Conservation (phyloP, 768 basidiomycete genomes). For the Pisolithus tinctorius region DNA sequence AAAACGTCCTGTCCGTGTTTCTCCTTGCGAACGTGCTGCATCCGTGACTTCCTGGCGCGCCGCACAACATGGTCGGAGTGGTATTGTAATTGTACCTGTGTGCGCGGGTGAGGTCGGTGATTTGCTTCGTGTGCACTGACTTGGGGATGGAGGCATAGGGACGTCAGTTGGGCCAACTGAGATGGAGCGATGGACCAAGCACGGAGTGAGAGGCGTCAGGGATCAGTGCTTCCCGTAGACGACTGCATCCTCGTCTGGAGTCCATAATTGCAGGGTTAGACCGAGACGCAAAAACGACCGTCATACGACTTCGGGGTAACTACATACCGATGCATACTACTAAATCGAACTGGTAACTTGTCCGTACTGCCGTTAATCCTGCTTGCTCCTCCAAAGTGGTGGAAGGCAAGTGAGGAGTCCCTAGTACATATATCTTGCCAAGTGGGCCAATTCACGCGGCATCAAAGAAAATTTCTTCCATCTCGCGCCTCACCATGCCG, state of each 20-base stretch:
- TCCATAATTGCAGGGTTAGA: constrained; percentile 17
- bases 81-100: constrained; percentile 44
- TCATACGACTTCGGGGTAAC: too few species aligned
- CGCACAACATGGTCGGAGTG: constrained; percentile 65
- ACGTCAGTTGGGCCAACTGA: constrained; percentile 4
- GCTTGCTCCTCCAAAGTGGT: too few species aligned
- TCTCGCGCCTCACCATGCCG: too few species aligned
- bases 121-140: constrained; percentile 10
- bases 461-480: too few species aligned
- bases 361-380: too few species aligned
- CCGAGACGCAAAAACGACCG: too few species aligned
- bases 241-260: constrained; percentile 38
- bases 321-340: too few species aligned
- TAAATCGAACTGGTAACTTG: too few species aligned
- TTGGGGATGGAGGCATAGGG: constrained; percentile 4
- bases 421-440: too few species aligned
- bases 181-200: constrained; percentile 45
- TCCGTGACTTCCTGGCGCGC: constrained; percentile 58
- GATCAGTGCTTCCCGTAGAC: constrained; percentile 29
- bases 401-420: too few species aligned
- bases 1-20: constrained; percentile 58
- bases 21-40: constrained; percentile 45
- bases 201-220: not conserved
- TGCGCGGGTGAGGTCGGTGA: constrained; percentile 5
- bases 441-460: too few species aligned